A percentile compares a stretch with the other conserved stretches of the same genome.
These are phyloP conservation scores for Biancaea sappan DNA, from an alignment of 306 rosid species.

Conservation along the genomic window DNA sequence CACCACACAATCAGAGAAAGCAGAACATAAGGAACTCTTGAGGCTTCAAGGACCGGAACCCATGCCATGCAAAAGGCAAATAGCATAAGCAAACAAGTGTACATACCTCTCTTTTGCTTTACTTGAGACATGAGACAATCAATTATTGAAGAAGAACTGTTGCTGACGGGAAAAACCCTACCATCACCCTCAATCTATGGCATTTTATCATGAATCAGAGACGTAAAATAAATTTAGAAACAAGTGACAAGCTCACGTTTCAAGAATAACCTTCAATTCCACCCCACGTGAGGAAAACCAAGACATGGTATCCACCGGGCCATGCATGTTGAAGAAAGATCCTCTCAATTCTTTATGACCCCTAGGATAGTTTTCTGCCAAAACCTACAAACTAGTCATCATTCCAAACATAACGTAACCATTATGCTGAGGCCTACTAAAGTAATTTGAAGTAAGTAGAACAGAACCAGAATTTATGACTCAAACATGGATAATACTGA, in stretches of 20 bases:
- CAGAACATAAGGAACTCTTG: neutral
- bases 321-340: conserved; percentile 69
- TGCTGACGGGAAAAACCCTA: conserved; percentile 93
- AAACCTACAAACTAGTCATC: conserved; percentile 56
- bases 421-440: conserved; percentile 2
- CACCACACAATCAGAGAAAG: neutral
- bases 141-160: conserved; percentile 75
- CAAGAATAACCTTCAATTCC: conserved; percentile 80
- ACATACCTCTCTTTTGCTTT: conserved; percentile 60
- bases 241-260: conserved; percentile 24
- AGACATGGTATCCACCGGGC: conserved; percentile 86
- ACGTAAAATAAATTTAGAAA: conserved; percentile 21
- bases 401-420: conserved; percentile 18
- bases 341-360: conserved; percentile 94
- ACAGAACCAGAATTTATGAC: conserved; percentile 7
- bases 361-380: conserved; percentile 95
- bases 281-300: conserved; percentile 94
- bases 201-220: conserved; percentile 37
- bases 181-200: conserved; percentile 89
- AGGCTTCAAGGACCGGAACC: conserved; percentile 19
- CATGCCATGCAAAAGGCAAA: conserved; percentile 16
- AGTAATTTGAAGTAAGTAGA: conserved; percentile 25
- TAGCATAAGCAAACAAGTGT: conserved; percentile 20
- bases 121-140: conserved; percentile 88
- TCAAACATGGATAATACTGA: neutral